Base-by-base conservation (phyloP, 805 yeast genomes). In the Hanseniaspora hatyaiensis region DNA sequence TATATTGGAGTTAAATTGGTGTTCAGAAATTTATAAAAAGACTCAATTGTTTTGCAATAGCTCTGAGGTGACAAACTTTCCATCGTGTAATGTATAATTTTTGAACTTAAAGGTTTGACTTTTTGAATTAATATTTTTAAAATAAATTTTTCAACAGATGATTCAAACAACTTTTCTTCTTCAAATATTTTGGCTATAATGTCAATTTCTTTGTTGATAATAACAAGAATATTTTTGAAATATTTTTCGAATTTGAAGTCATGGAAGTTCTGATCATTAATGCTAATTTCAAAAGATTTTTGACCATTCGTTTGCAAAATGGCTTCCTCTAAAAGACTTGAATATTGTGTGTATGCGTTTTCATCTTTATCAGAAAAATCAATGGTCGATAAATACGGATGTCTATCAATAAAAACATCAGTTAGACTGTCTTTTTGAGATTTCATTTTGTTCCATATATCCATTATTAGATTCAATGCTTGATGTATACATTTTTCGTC, bases 321-420 rank as follows among this genome's bases (percentile, higher is more conserved):
- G n/a, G n/a, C n/a, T n/a, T n/a, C n/a, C n/a, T n/a, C n/a, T n/a
- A n/a, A n/a, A n/a, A n/a, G n/a, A n/a, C n/a, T n/a, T n/a, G n/a
- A n/a, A n/a, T n/a, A n/a, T n/a, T n/a, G n/a, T n/a, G n/a, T n/a
- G n/a, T n/a, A n/a, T n/a, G n/a, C n/a, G n/a, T n/a, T n/a, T n/a
- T n/a, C n/a, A 16, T 40, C 20, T 20, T 40, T 24, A 4, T 30
- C 34, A 4, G 29, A 28, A 3, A 40, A 30, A 30, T 40, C 24
- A 18, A 40, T 13, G 4, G 28, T 40, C 20, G 28, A 28, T 16
- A 40, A 29, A 40, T 28, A 40, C 12, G 48, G 48, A 36, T 44
- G 48, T 33, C 29, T 44, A 16, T 44, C 41, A 12, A 44, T 37
- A 30, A 44, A 37, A 2, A 37, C 20, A 30, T 44, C 48, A 22